Conservation (phyloP, 2,329 filamentous ascomycete genomes). For the Fusarium caatingaense region DNA sequence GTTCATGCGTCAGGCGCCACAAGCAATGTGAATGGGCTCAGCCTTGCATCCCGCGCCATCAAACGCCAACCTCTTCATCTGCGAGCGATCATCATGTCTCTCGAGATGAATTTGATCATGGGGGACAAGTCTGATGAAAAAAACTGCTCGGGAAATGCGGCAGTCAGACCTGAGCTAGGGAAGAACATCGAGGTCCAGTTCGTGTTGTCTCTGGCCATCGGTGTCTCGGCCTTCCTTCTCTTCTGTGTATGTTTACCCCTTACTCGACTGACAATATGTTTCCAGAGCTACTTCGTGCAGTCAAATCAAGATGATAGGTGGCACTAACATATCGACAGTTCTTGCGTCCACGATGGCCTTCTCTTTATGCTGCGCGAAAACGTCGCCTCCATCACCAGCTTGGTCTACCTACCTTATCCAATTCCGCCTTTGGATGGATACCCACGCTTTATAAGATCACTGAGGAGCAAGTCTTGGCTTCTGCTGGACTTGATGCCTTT, state of each 20-base stretch:
- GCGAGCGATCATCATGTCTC: conserved; percentile 2
- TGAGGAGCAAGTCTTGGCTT: conserved; percentile 88
- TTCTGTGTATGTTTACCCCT: conserved; percentile 74
- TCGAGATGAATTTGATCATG: conserved; percentile 11
- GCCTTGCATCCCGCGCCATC: conserved; percentile 34
- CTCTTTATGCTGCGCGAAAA: conserved; percentile 89
- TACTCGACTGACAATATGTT: neutral
- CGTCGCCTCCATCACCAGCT: conserved; percentile 71
- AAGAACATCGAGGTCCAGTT: conserved; percentile 73
- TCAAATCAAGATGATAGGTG: too few relatives aligned
- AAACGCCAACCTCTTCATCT: conserved; percentile 14
- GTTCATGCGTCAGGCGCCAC: conserved; percentile 28
- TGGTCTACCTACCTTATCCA: conserved; percentile 80
- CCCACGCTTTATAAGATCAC: conserved; percentile 84
- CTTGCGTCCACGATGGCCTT: conserved; percentile 89
- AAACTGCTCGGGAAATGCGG: conserved; percentile 23
- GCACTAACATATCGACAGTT: conserved; percentile 61
- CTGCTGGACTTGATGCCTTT: conserved; percentile 93
- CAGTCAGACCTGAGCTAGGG: conserved; percentile 41
- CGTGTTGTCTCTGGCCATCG: conserved; percentile 76
- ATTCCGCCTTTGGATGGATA: conserved; percentile 94
- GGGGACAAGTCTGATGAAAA: neutral
- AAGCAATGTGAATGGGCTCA: conserved; percentile 24
- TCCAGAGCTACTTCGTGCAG: neutral
- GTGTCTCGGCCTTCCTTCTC: conserved; percentile 75